phyloP scores from a whole-genome alignment of 2,329 filamentous ascomycete species.

The Trichocomaceae sp. region DNA sequence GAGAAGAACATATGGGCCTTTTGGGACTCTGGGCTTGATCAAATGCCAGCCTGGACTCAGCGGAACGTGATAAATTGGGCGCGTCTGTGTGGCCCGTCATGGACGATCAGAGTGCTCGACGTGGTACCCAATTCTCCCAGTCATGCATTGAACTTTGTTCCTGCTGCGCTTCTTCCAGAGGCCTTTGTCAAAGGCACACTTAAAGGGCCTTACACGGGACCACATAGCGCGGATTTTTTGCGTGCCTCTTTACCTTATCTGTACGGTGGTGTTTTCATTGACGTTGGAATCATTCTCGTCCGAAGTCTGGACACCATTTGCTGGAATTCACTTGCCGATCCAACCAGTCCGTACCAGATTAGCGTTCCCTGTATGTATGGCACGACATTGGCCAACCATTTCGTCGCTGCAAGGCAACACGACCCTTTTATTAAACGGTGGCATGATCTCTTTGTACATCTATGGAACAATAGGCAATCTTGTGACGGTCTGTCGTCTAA shows the following conservation, averaged over 20 bases:
- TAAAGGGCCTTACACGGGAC: constrained; percentile 39
- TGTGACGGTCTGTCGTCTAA: constrained; percentile 24
- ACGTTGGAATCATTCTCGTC: constrained; percentile 39
- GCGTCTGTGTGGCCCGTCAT: constrained; percentile 32
- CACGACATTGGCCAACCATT: constrained; percentile 34
- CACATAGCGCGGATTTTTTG: constrained; percentile 45
- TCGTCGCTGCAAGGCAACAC: constrained; percentile 38
- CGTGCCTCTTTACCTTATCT: constrained; percentile 36
- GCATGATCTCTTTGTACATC: constrained; percentile 33
- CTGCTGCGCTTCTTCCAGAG: constrained; percentile 33
- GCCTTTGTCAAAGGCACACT: constrained; percentile 40
- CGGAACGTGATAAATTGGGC: constrained; percentile 40
- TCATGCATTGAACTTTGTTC: constrained; percentile 34
- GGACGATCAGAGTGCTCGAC: constrained; percentile 41
- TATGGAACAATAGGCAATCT: constrained; percentile 34
- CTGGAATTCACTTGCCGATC: constrained; percentile 25
- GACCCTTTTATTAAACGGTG: constrained; percentile 42
- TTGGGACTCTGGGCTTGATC: constrained; percentile 32
- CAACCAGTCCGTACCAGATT: not conserved
- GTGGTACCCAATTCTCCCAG: constrained; percentile 32
- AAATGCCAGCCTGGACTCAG: constrained; percentile 36
- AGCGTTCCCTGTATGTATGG: constrained; percentile 11
- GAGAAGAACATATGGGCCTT: constrained; percentile 40
- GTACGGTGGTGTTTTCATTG: constrained; percentile 32
- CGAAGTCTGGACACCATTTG: constrained; percentile 38